Evolutionary conservation across 2,329 filamentous ascomycete genomes (phyloP).

Genomic region (Nannizziopsis arthrosporioides): DNA sequence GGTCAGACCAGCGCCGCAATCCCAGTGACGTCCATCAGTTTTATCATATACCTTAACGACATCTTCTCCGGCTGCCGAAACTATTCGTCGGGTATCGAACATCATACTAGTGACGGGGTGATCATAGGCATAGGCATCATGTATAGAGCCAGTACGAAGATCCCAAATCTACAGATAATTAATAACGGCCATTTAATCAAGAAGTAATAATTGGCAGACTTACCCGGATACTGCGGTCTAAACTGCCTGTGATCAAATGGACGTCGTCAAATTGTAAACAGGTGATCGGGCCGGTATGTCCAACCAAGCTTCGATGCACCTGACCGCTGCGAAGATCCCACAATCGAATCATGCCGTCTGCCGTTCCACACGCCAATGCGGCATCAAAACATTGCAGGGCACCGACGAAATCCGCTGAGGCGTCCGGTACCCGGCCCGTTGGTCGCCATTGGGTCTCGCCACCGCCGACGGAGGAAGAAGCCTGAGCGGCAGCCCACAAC

Average conservation of each 20-base stretch:
- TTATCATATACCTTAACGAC: constrained; percentile 99
- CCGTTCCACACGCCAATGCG: constrained; percentile 87
- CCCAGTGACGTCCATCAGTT: constrained; percentile 89
- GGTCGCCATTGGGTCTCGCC: constrained; percentile 59
- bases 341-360: constrained; percentile 89
- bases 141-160: constrained; percentile 86
- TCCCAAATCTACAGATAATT: constrained; percentile 74
- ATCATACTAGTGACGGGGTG: constrained; percentile 88
- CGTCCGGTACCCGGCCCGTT: constrained; percentile 48
- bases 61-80: constrained; percentile 77
- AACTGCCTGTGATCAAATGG: constrained; percentile 83
- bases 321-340: constrained; percentile 96
- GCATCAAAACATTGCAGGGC: constrained; percentile 93
- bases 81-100: constrained; percentile 85
- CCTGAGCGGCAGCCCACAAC: constrained; percentile 92
- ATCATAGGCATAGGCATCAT: constrained; percentile 93
- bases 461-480: constrained; percentile 55
- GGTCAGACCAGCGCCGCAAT: constrained; percentile 73
- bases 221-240: constrained; percentile 88
- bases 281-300: constrained; percentile 89
- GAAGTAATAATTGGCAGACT: constrained; percentile 30
- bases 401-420: constrained; percentile 80
- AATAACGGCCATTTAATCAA: neutral
- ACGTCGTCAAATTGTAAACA: constrained; percentile 93
- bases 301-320: constrained; percentile 90